These are phyloP conservation scores for Tulasnella sp. DNA, from an alignment of 768 basidiomycete genomes.

Conservation along the genomic window DNA sequence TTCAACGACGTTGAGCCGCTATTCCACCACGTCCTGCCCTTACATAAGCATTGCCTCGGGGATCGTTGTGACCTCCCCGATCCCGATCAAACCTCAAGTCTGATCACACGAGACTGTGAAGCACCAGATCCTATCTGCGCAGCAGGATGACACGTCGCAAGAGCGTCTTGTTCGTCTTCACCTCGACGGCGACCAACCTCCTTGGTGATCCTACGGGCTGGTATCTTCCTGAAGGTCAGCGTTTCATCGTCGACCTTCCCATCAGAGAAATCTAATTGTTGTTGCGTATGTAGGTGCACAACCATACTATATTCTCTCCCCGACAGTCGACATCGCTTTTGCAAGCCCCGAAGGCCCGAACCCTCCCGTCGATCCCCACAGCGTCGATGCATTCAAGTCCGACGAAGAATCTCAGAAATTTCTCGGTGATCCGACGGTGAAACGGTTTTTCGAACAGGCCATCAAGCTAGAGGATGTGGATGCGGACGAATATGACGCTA, in stretches of 20 bases:
- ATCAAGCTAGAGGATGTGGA: slow-evolving; percentile 53
- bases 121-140: no score
- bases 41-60: no score
- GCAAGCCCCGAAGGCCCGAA: slow-evolving; percentile 54
- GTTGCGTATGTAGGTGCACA: slow-evolving; percentile 39
- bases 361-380: slow-evolving; percentile 54
- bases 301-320: slow-evolving; percentile 49
- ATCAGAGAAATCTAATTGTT: background rate
- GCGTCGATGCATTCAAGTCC: slow-evolving; percentile 47
- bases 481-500: slow-evolving; percentile 51
- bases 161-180: slow-evolving; percentile 59
- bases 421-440: slow-evolving; percentile 43
- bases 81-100: no score
- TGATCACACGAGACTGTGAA: no score
- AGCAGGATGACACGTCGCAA: no score
- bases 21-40: no score
- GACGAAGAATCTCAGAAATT: slow-evolving; percentile 44
- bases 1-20: no score
- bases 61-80: no score
- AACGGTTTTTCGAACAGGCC: slow-evolving; percentile 42
- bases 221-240: slow-evolving; percentile 52
- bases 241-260: background rate
- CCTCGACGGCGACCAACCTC: slow-evolving; percentile 51
- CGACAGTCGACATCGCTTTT: slow-evolving; percentile 45
- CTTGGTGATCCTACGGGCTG: slow-evolving; percentile 25